These are phyloP conservation scores for Salvia splendens DNA, from an alignment of 257 asterid species.

Conservation along the genomic window DNA sequence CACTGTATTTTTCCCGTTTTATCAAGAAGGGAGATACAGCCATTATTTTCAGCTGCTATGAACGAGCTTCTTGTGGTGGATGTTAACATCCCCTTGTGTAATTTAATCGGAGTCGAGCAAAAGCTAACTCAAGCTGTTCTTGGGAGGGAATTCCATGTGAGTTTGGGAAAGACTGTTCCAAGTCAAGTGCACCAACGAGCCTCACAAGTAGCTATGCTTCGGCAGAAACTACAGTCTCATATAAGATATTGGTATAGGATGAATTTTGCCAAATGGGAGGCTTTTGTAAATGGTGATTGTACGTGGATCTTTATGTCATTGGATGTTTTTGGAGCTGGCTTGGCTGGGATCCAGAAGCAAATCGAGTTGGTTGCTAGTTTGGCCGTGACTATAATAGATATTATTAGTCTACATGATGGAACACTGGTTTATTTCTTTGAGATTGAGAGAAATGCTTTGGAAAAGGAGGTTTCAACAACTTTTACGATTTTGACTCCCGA, in stretches of 20 bases:
- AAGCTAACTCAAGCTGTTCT: constrained; percentile 70
- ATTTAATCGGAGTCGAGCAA: constrained; percentile 48
- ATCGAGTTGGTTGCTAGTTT: constrained; percentile 51
- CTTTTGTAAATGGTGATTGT: constrained; percentile 73
- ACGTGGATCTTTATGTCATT: constrained; percentile 80
- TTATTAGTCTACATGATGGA: no score
- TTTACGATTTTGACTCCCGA: no score
- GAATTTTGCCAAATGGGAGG: constrained; percentile 79
- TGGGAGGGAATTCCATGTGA: constrained; percentile 85
- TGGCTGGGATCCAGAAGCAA: constrained; percentile 76
- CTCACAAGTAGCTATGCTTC: constrained; percentile 81
- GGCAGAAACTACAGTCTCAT: constrained; percentile 75
- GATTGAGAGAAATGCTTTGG: no score
- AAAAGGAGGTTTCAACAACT: no score
- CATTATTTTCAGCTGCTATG: constrained; percentile 51
- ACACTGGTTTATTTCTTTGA: no score
- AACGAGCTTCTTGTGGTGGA: constrained; percentile 76
- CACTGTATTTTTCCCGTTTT: constrained; percentile 65
- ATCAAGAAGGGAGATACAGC: constrained; percentile 59
- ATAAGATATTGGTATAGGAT: constrained; percentile 85
- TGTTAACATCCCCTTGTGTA: constrained; percentile 61
- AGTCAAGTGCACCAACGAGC: constrained; percentile 86
- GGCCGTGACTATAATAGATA: no score
- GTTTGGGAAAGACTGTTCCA: constrained; percentile 91
- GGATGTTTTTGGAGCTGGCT: constrained; percentile 70